Evolutionary conservation across 1,284 basidiomycete species (phyloP), one percentile per base, ranked within the genome.

Genomic region (Mycena sp.): DNA sequence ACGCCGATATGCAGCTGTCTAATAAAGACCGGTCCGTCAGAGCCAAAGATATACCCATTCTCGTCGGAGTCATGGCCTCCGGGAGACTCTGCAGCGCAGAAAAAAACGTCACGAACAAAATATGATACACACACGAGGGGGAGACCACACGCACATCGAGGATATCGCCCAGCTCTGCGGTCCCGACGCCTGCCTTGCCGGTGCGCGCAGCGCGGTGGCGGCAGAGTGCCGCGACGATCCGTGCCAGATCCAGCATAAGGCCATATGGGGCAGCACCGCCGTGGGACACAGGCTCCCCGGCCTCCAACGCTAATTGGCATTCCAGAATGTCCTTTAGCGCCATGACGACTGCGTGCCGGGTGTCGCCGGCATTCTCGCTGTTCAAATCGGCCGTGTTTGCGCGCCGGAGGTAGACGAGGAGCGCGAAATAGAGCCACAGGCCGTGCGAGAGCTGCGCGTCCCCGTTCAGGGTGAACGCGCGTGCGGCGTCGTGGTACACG

Each of bases 361-460:
- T 52, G 35, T 40, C 6, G 26, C 58, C 53, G 29, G 44, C 12
- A 23, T 14, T 46, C 7, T 41, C 16, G 17, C 28, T 32, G 41
- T 69, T 55, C 41, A 35, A 14, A 14, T 35, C 32, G 9, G 32
- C 9, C 32, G 9, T 7, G 9, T 35, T 7, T 7, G 7, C 32
- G 32, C 32, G 32, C 32, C 53, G 53, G 46, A 49, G 55, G 67
- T 41, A 68, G 53, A 55, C 68, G 57, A 51, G 74, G 3, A 62
- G 52, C 4, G 62, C 69, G 19, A 80, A 67, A 23, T 76, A 65
- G 17, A 78, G 59, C 81, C 81, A 83, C n/a, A 84, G 68, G 35
- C 71, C 71, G 55, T 74, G 71, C 1, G 82, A 82, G 19, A 82
- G 67, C 54, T 70, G 75, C 3, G 81, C 81, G 61, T 84, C 82